Evolutionary conservation across 257 asterid species (phyloP), one percentile per base, ranked within the genome.

Genomic region (Petrea volubilis): DNA sequence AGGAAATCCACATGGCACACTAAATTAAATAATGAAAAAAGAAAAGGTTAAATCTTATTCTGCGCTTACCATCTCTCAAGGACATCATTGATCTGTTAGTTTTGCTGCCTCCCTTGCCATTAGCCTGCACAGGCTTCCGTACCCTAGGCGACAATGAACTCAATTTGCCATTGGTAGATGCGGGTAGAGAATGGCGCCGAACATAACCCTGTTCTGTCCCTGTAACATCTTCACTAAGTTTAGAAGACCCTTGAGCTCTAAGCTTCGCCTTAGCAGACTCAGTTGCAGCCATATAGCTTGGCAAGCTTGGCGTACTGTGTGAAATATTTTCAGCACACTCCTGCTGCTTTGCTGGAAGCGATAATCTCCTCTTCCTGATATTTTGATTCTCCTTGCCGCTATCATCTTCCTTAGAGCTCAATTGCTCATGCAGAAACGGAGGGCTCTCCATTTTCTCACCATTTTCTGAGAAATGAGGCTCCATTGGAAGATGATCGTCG

Each of bases 211-310:
- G 77, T 67, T 81, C 87, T 56, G 67, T 59, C 38, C 79, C 87
- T 56, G 67, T 59, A 31, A 53, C 85, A 13, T 84, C 85, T 68
- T 77, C 93, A 41, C 60, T 71, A 29, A 73, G 17, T 68, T 70
- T 82, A 12, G 73, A 53, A 53, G 85, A 56, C 2, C 78, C 87
- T 57, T 87, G 88, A 50, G 84, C 76, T 81, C 83, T 83, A 49
- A 87, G 93, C 77, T 87, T 87, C 3, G 88, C 93, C 76, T 87
- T 87, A 14, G 88, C 93, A 73, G 90, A 87, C 73, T 80, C 70
- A 49, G 90, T 87, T 10, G 90, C 86, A 4, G 82, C 85, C 93
- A 87, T 87, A 80, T 87, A 87, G 70, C 93, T 85, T 12, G 93
- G 90, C 57, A 87, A 41, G 63, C 78, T 81, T 38, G 85, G 71